These are phyloP conservation scores for Orbilia oligospora DNA, from an alignment of 2,329 filamentous ascomycete genomes.

Conservation along the genomic window DNA sequence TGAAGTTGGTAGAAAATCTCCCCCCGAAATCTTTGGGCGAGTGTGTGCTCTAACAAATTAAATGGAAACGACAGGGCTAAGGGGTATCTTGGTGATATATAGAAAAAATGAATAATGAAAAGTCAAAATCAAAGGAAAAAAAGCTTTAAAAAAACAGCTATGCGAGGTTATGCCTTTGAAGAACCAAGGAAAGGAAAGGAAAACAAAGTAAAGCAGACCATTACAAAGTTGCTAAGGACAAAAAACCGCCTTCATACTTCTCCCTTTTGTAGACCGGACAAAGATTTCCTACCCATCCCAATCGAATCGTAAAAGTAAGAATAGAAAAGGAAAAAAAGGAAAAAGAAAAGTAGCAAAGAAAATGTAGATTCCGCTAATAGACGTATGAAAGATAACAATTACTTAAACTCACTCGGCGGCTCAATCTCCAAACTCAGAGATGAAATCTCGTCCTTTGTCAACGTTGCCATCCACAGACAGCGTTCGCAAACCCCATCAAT, in stretches of 20 bases:
- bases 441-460: slow-evolving; percentile 80
- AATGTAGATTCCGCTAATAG: slow-evolving; percentile 19
- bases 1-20: background rate
- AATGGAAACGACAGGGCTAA: slow-evolving; percentile 22
- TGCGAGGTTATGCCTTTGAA: slow-evolving; percentile 15
- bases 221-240: slow-evolving; percentile 15
- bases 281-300: slow-evolving; percentile 25
- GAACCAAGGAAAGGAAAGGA: slow-evolving; percentile 10
- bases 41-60: slow-evolving; percentile 5
- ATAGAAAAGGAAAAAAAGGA: slow-evolving; percentile 27
- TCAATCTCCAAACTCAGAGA: slow-evolving; percentile 63
- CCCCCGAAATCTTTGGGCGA: background rate
- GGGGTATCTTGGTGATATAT: slow-evolving; percentile 58
- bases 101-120: slow-evolving; percentile 34
- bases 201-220: slow-evolving; percentile 23
- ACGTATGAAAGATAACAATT: slow-evolving; percentile 9
- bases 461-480: slow-evolving; percentile 86
- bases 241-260: slow-evolving; percentile 17
- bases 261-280: slow-evolving; percentile 37
- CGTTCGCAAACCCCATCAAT: slow-evolving; percentile 83
- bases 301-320: slow-evolving; percentile 20
- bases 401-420: slow-evolving; percentile 52
- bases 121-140: slow-evolving; percentile 16
- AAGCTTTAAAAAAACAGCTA: slow-evolving; percentile 6
- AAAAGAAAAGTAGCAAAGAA: background rate